Evolutionary conservation across 768 basidiomycete species (phyloP).

Genomic region (Boletus rubroflammeus): DNA sequence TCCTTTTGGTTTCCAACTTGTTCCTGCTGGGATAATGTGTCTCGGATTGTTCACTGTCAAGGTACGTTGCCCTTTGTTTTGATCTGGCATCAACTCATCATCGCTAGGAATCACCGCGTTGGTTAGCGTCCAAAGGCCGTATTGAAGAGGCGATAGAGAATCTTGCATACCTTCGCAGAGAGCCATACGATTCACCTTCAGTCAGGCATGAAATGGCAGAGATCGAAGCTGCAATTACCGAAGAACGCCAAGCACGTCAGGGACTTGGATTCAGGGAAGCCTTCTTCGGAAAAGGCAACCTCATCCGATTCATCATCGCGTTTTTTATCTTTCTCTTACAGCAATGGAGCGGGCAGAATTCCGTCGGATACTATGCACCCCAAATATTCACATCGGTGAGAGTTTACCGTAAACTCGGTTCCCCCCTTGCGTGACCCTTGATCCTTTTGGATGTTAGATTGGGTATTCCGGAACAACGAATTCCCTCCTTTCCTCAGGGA

Average conservation of each 20-base stretch:
- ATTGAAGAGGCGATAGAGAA: constrained; percentile 51
- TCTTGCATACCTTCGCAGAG: constrained; percentile 61
- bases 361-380: constrained; percentile 73
- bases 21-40: constrained; percentile 69
- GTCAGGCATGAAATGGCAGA: constrained; percentile 68
- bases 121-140: constrained; percentile 64
- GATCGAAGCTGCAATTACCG: constrained; percentile 74
- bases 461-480: constrained; percentile 58
- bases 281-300: constrained; percentile 79
- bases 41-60: constrained; percentile 66
- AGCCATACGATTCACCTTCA: constrained; percentile 37
- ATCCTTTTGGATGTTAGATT: constrained; percentile 40
- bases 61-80: constrained; percentile 23
- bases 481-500: constrained; percentile 68
- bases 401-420: background rate
- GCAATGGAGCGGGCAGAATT: constrained; percentile 84
- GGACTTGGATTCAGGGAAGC: constrained; percentile 68
- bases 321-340: constrained; percentile 76
- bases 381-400: constrained; percentile 66
- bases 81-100: constrained; percentile 8
- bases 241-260: constrained; percentile 63
- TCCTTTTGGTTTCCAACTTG: constrained; percentile 71
- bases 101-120: constrained; percentile 67
- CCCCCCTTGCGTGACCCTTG: background rate
- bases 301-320: constrained; percentile 80